Evolutionary conservation across 2,329 filamentous ascomycete genomes (phyloP), one percentile per base, ranked within the genome.

Genomic region (Ophiosphaerella korrae): DNA sequence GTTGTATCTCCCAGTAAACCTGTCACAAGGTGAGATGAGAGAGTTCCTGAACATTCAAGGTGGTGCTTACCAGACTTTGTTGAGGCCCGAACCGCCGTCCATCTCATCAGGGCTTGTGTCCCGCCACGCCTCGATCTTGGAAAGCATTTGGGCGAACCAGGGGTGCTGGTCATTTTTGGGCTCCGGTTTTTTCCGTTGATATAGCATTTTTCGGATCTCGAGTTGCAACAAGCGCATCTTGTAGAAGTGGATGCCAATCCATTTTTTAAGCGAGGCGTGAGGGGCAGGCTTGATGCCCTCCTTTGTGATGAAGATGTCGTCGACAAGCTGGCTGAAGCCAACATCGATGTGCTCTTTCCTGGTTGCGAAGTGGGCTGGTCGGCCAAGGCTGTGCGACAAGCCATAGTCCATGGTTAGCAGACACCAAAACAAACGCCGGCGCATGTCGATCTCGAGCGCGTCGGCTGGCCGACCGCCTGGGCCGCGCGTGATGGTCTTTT

Each of bases 171-270:
- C 91, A 67, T 88, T 84, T 45, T 84, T 84, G 0, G 93, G 92
- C 43, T 90, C 87, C 0, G 85, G 77, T 38, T 88, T 83, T 73
- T 94, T 94, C 72, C 87, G 88, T 62, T 96, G 88, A 70, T 99
- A 97, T 1, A 97, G 78, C 6, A 86, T 88, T 50, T 92, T 84
- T 50, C 92, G 83, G 37, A 97, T 94, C 73, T 97, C 93, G 12
- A 92, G 85, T 70, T 97, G 92, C 11, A 92, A 78, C 50, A 95
- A 75, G 48, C 91, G 83, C 90, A 97, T 95, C 68, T 90, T 93
- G 78, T 92, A 92, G 64, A 96, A 94, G 71, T 99, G 93, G 54
- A 97, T 92, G 2, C 91, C 88, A 23, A 96, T 87, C 63, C 90
- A 84, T 72, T 99, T 99, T 68, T 89, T 90, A 60, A 92, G 82